Base-by-base conservation (phyloP, 352 stramenopile species). In the Peronospora destructor region DNA sequence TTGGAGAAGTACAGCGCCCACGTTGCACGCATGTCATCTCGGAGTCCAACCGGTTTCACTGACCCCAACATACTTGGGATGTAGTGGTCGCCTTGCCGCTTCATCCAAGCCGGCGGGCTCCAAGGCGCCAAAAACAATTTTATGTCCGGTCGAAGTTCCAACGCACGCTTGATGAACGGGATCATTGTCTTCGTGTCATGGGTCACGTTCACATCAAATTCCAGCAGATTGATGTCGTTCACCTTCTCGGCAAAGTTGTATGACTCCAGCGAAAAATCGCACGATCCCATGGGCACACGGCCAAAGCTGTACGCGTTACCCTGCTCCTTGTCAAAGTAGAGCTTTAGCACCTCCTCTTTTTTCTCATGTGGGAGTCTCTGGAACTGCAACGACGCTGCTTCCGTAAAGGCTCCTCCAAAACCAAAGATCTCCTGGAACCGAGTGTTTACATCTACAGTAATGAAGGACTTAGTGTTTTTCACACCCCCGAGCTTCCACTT, bases 1-100 rank as follows among this genome's bases (percentile, higher is more conserved):
- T 91, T 91, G 50, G 84, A 91, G 63, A 97, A 95, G 64, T 96
- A 97, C 7, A 89, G 53, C 2, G 89, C 90, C 86, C 84, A 96
- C 0, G 88, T 56, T 29, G 65, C 53, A 19, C 82, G 73, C 14
- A 81, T 70, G 28, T 83, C 64, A 14, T 64, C 49, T 25, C 61
- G 57, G 0, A 91, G 49, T 0, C 77, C 81, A 4, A 77, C 55
- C 0, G 81, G 81, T 10, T 55, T 54, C 2, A 58, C 64, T 0
- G 81, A 89, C 6, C 69, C 65, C 0, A 84, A 50, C 72, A 91
- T 85, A 43, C 71, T 85, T 0, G 86, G 73, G 10, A 60, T 17
- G 36, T 87, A 78, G n/a, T 46, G n/a, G 14, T 2, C 0, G 10
- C 13, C 14, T n/a, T 0, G 2, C 3, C 26, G 25, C 26, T 47